A percentile compares a stretch with the other conserved stretches of the same genome.
phyloP scores from a whole-genome alignment of 495 filamentous ascomycete genomes.

The Penicilliopsis zonata region DNA sequence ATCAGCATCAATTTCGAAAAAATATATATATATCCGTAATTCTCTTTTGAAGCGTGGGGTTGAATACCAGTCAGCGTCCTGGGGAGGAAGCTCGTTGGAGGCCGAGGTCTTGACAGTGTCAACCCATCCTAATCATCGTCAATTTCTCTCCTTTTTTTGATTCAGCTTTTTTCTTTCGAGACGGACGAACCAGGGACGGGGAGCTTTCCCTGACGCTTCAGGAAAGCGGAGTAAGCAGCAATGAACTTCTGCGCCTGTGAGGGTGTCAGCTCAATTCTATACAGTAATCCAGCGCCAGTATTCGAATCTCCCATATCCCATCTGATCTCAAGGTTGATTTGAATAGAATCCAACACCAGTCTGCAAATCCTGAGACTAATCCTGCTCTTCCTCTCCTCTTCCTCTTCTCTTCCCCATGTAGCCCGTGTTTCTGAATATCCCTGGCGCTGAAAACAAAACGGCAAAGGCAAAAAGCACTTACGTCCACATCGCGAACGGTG shows the following conservation, averaged over 20 bases:
- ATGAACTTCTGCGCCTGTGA: constrained; percentile 88
- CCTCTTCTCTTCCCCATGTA: no score
- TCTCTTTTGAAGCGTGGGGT: no score
- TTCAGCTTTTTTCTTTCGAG: no score
- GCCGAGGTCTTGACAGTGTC: constrained; percentile 97
- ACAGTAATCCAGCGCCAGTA: no score
- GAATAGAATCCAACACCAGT: neutral
- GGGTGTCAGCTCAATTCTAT: no score
- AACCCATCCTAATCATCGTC: constrained; percentile 96
- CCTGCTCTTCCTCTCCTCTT: neutral
- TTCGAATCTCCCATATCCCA: no score
- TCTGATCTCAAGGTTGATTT: neutral
- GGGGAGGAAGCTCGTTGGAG: constrained; percentile 92
- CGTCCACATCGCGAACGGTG: constrained; percentile 84
- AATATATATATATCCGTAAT: no score
- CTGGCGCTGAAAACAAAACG: neutral
- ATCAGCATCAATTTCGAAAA: neutral
- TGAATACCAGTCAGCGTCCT: constrained; percentile 87
- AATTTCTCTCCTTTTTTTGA: no score
- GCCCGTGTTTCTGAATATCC: no score
- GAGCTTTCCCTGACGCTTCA: constrained; percentile 98
- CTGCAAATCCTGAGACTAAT: no score
- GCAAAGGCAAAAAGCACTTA: constrained; percentile 35
- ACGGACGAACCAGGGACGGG: constrained; percentile 71
- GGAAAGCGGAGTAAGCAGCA: constrained; percentile 83